phyloP scores from a whole-genome alignment of 1,284 basidiomycete species.

The Sporisorium exsertum region DNA sequence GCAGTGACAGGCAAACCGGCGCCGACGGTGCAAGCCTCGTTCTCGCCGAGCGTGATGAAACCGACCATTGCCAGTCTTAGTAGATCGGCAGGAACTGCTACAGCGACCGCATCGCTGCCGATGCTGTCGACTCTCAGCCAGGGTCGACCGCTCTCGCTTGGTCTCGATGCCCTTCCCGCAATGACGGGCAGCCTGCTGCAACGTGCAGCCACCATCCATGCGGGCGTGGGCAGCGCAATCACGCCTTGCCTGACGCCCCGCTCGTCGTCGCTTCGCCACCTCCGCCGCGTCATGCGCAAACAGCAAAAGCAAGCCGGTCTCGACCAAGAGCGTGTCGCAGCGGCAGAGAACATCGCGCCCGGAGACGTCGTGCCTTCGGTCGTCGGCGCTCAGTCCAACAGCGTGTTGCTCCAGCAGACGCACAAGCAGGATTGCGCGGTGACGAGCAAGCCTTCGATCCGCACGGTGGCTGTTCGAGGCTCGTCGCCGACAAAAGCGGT shows the following conservation, averaged over 20 bases:
- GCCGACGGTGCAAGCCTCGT: constrained; percentile 8
- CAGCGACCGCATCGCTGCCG: constrained; percentile 17
- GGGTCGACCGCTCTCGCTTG: neutral
- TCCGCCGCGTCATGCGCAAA: constrained; percentile 36
- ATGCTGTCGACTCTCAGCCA: constrained; percentile 18
- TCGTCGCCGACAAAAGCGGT: neutral
- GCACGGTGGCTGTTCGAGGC: constrained; percentile 12
- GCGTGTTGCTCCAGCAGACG: neutral
- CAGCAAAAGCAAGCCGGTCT: constrained; percentile 40
- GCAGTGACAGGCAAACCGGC: neutral
- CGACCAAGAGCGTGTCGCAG: constrained; percentile 24
- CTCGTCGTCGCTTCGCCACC: constrained; percentile 42
- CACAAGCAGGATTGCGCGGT: neutral
- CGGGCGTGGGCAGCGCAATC: constrained; percentile 14
- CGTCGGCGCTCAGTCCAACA: neutral
- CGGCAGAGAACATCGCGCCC: constrained; percentile 38
- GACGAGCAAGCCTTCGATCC: constrained; percentile 19
- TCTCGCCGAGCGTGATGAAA: constrained; percentile 41
- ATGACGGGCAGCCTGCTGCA: constrained; percentile 1
- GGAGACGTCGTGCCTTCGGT: constrained; percentile 34
- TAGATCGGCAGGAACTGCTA: constrained; percentile 2
- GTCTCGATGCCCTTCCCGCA: neutral
- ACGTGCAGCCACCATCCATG: constrained; percentile 36
- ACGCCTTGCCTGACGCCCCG: constrained; percentile 35
- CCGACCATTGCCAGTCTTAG: constrained; percentile 36